Evolutionary conservation across 2,329 filamentous ascomycete genomes (phyloP), one percentile per base, ranked within the genome.

Genomic region (Stemphylium beticola): DNA sequence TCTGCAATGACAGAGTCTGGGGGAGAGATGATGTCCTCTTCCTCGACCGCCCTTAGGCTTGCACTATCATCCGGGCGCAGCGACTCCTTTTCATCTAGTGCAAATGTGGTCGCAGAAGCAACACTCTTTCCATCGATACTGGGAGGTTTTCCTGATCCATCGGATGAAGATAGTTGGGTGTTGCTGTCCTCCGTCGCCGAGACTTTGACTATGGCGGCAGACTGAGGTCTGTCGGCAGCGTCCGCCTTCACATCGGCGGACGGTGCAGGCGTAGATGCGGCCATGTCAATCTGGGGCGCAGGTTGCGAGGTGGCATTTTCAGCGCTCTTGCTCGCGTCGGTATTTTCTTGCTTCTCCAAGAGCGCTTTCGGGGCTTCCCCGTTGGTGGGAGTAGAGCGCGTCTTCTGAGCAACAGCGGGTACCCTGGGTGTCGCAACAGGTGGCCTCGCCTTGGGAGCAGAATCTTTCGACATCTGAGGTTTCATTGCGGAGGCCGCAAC

Each of bases 81-180:
- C 5, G 93, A 97, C 73, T 97, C 93, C 74, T 97, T 97, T 76
- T 98, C 93, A 68, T 98, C 93, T 71, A 97, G 81, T n/a, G 91
- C 92, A 77, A 96, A 97, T 0, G 93, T 97, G 4, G 92, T 96
- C 14, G 91, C 92, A 22, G 93, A 98, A 4, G 92, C 92, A 66
- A 96, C 91, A 74, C 93, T 97, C 78, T 97, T 97, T 26, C 65
- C 64, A 43, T 97, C 93, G 36, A 96, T 82, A 71, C 92, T 97
- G 32, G 91, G 89, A 46, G 91, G 91, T 76, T 97, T 97, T 2
- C 88, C 92, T 34, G 85, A 87, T 40, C 81, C 84, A 61, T 79
- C 83, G 14, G 84, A 87, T 14, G 79, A 81, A 15, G 79, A 80
- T 4, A 81, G 65, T 55, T 80, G 78, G 2, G 79, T 80, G 53